phyloP scores from a whole-genome alignment of 1,284 basidiomycete genomes.

The Exobasidium rhododendri region DNA sequence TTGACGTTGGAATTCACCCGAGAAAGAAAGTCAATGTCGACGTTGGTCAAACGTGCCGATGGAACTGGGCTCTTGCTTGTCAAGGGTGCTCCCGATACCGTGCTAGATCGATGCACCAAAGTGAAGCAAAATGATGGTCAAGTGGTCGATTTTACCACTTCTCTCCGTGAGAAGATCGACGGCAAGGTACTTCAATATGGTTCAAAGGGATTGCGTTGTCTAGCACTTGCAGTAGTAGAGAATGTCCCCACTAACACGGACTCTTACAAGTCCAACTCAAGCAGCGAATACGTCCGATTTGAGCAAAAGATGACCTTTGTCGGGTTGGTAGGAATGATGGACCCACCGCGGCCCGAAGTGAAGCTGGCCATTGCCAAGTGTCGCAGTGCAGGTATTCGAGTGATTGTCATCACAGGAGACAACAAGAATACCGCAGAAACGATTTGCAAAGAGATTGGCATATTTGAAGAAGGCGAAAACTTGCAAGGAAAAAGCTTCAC shows the following conservation, averaged over 20 bases:
- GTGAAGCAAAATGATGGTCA: slow-evolving; percentile 22
- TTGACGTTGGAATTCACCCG: slow-evolving; percentile 95
- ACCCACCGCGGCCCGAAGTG: slow-evolving; percentile 94
- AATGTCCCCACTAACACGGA: slow-evolving; percentile 67
- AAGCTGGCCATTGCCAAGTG: slow-evolving; percentile 82
- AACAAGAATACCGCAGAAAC: slow-evolving; percentile 97
- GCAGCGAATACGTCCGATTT: slow-evolving; percentile 79
- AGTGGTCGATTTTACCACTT: slow-evolving; percentile 28
- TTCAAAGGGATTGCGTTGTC: slow-evolving; percentile 76
- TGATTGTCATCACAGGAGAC: slow-evolving; percentile 97
- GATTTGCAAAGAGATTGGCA: slow-evolving; percentile 91
- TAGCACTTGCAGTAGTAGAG: slow-evolving; percentile 84
- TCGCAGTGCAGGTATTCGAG: slow-evolving; percentile 86
- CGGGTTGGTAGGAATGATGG: slow-evolving; percentile 93
- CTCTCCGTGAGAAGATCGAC: slow-evolving; percentile 47
- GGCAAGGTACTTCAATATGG: slow-evolving; percentile 72
- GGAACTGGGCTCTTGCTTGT: slow-evolving; percentile 66
- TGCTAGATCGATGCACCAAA: slow-evolving; percentile 79
- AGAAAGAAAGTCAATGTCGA: slow-evolving; percentile 99
- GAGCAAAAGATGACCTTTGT: slow-evolving; percentile 80
- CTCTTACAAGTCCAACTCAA: slow-evolving; percentile 51
- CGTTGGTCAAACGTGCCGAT: slow-evolving; percentile 65
- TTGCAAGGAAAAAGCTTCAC: slow-evolving; percentile 85
- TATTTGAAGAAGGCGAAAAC: slow-evolving; percentile 70
- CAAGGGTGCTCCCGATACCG: slow-evolving; percentile 93